Evolutionary conservation across 2,329 filamentous ascomycete genomes (phyloP).

Genomic region (Phaeosphaeria sp.): DNA sequence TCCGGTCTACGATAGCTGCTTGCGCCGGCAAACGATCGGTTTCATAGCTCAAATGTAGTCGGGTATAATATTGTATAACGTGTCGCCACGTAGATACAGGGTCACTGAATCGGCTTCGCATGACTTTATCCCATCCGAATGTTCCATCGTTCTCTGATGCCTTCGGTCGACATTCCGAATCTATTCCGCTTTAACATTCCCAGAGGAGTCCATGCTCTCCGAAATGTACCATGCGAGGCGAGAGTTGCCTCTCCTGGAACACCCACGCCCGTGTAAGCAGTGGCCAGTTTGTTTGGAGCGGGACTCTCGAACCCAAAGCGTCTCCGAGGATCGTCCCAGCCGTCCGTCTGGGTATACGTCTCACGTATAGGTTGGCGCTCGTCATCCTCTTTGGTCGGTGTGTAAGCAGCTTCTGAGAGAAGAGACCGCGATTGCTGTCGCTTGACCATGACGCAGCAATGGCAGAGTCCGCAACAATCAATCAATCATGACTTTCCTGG

Average conservation of each 20-base stretch:
- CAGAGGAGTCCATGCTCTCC: constrained; percentile 12
- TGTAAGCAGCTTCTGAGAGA: no score
- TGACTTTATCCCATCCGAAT: background rate
- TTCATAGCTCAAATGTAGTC: constrained; percentile 3
- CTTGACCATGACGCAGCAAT: constrained; percentile 6
- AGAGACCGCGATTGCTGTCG: constrained; percentile 5
- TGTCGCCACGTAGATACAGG: background rate
- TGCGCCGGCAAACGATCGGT: constrained; percentile 12
- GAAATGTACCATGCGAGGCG: constrained; percentile 22
- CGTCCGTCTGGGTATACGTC: no score
- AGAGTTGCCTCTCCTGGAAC: constrained; percentile 21
- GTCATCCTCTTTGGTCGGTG: no score
- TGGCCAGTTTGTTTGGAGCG: background rate
- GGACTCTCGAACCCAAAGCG: background rate
- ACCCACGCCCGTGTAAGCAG: constrained; percentile 21
- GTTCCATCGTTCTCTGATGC: no score
- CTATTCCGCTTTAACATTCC: constrained; percentile 15
- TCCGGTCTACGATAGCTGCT: constrained; percentile 2
- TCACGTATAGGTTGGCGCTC: background rate
- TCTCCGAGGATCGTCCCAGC: background rate
- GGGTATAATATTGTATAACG: background rate
- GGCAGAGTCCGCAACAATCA: no score
- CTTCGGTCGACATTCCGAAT: no score
- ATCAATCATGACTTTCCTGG: no score
- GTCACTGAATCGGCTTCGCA: no score